These are phyloP conservation scores for Claviceps humidiphila DNA, from an alignment of 2,329 filamentous ascomycete genomes.

Conservation along the genomic window DNA sequence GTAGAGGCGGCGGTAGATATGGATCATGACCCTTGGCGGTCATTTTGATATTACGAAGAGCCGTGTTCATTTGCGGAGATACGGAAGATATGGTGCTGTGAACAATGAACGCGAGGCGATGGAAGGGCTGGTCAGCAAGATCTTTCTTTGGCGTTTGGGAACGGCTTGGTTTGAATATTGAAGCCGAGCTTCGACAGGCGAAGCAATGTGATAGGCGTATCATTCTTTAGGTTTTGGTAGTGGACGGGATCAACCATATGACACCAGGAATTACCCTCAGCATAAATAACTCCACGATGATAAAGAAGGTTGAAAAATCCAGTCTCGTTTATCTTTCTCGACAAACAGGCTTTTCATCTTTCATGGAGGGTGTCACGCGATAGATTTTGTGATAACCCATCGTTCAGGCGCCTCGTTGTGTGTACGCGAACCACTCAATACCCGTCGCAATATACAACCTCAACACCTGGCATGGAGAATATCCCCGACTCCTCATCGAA, in stretches of 20 bases:
- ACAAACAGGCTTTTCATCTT: too few relatives aligned
- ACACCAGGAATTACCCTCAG: too few relatives aligned
- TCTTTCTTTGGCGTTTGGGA: not conserved
- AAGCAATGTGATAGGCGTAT: conserved; percentile 29
- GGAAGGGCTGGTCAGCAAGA: not conserved
- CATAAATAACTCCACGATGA: too few relatives aligned
- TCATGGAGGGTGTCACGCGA: too few relatives aligned
- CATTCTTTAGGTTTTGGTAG: conserved; percentile 59
- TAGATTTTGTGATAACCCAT: too few relatives aligned
- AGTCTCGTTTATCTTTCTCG: too few relatives aligned
- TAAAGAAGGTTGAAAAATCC: too few relatives aligned
- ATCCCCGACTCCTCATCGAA: conserved; percentile 5
- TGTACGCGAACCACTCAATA: too few relatives aligned
- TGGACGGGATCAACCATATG: too few relatives aligned
- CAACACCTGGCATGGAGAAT: not conserved
- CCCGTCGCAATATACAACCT: too few relatives aligned
- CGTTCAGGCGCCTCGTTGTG: too few relatives aligned
- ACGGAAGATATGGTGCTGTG: conserved; percentile 95
- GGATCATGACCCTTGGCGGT: conserved; percentile 79
- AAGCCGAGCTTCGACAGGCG: not conserved
- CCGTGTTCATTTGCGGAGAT: conserved; percentile 97
- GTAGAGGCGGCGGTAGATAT: conserved; percentile 43
- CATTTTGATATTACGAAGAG: conserved; percentile 93
- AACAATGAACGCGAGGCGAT: conserved; percentile 62
- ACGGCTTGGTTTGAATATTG: not conserved